A percentile compares a stretch with the other conserved stretches of the same genome.
Conservation (phyloP, 2,329 filamentous ascomycete genomes). For the Aspergillus sp. region DNA sequence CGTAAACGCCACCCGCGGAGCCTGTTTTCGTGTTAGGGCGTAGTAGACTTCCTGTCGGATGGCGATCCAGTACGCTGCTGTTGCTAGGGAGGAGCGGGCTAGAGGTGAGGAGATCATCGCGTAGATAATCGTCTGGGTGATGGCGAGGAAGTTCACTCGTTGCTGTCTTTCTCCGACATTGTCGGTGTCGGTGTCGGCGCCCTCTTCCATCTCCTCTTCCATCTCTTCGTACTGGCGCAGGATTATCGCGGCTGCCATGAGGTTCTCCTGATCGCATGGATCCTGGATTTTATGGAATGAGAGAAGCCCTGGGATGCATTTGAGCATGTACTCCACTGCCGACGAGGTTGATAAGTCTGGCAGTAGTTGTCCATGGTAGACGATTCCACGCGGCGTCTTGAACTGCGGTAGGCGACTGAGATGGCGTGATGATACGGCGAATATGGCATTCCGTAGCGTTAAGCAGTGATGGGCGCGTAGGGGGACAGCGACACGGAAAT, state of each 20-base stretch:
- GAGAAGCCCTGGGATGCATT: constrained; percentile 22
- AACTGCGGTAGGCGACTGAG: constrained; percentile 22
- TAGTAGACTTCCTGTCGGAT: constrained; percentile 27
- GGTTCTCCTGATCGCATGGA: constrained; percentile 21
- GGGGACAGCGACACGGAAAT: constrained; percentile 22
- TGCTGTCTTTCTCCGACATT: neutral
- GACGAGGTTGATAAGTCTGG: constrained; percentile 15
- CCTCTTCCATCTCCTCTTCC: constrained; percentile 28
- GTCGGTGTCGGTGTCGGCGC: constrained; percentile 11
- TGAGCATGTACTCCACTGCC: constrained; percentile 23
- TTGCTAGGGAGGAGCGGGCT: constrained; percentile 16
- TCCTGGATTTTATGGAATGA: constrained; percentile 18
- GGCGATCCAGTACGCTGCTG: constrained; percentile 25
- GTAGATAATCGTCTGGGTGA: constrained; percentile 25
- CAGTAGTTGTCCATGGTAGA: constrained; percentile 18
- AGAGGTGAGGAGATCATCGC: constrained; percentile 20
- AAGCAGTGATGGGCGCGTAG: constrained; percentile 18
- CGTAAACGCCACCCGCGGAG: constrained; percentile 16
- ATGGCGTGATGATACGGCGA: constrained; percentile 24
- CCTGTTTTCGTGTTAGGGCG: constrained; percentile 19
- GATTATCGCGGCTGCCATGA: constrained; percentile 27
- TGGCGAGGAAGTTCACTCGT: constrained; percentile 22
- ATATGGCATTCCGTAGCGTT: constrained; percentile 23
- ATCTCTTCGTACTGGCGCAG: constrained; percentile 27
- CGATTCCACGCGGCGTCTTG: constrained; percentile 14